phyloP scores from a whole-genome alignment of 768 basidiomycete species.

The Leccinum subtestaceum region DNA sequence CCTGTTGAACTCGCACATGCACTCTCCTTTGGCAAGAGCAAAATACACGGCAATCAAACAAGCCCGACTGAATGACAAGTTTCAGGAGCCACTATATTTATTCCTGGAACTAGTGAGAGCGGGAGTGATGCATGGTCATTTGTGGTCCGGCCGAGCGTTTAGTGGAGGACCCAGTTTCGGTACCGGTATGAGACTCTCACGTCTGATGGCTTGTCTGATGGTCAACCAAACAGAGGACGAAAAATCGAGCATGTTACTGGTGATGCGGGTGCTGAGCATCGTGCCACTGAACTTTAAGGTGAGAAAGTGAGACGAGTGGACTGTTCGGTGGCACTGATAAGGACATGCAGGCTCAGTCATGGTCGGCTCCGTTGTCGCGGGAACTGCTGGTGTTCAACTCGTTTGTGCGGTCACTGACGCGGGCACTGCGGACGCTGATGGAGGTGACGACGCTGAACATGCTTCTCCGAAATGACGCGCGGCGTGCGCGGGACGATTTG shows the following conservation, averaged over 20 bases:
- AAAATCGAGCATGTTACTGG: conserved; percentile 89
- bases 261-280: conserved; percentile 95
- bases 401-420: conserved; percentile 88
- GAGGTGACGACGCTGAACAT: conserved; percentile 93
- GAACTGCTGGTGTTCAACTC: conserved; percentile 98
- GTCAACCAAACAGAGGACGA: conserved; percentile 68
- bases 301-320: conserved; percentile 17
- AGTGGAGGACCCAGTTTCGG: conserved; percentile 97
- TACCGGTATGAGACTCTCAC: conserved; percentile 57
- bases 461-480: conserved; percentile 86
- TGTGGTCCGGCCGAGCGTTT: conserved; percentile 85
- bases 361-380: conserved; percentile 95
- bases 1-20: conserved; percentile 82
- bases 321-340: conserved; percentile 9
- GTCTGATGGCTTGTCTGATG: conserved; percentile 23
- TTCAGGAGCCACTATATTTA: conserved; percentile 94
- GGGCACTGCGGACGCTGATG: conserved; percentile 83
- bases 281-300: conserved; percentile 95
- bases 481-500: conserved; percentile 83
- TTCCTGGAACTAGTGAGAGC: conserved; percentile 94
- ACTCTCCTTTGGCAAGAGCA: conserved; percentile 87
- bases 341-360: conserved; percentile 67
- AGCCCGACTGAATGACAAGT: conserved; percentile 91
- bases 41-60: conserved; percentile 79
- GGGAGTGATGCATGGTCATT: conserved; percentile 93